Percentiles rank a stretch among this genome's conserved stretches.
These are phyloP conservation scores for Erigeron canadensis DNA, from an alignment of 129 eudicot genomes.

Conservation along the genomic window DNA sequence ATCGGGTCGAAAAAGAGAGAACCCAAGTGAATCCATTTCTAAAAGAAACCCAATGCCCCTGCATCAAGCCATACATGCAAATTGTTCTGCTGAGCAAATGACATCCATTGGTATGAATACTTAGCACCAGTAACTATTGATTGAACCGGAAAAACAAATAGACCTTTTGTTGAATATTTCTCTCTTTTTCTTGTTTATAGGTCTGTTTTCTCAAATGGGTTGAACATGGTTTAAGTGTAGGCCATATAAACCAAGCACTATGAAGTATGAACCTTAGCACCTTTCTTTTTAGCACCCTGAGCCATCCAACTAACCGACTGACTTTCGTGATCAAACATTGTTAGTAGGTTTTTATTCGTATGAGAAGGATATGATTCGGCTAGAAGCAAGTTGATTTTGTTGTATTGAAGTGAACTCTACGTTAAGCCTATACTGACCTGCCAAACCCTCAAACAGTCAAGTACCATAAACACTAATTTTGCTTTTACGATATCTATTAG, in stretches of 20 bases:
- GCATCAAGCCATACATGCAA: slow-evolving; percentile 99
- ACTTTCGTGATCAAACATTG: slow-evolving; percentile 98
- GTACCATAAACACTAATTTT: too few relatives aligned
- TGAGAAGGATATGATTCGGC: slow-evolving; percentile 90
- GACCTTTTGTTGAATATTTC: slow-evolving; percentile 76
- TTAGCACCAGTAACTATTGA: slow-evolving; percentile 90
- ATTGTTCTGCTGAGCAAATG: slow-evolving; percentile 89
- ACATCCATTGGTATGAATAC: slow-evolving; percentile 97
- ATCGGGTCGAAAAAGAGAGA: slow-evolving; percentile 88
- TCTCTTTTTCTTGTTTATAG: slow-evolving; percentile 67
- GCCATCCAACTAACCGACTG: slow-evolving; percentile 95
- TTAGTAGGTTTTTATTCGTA: slow-evolving; percentile 64
- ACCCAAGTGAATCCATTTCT: slow-evolving; percentile 95
- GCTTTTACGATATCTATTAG: too few relatives aligned
- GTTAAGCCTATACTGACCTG: too few relatives aligned
- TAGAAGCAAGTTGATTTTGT: slow-evolving; percentile 28
- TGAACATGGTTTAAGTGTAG: slow-evolving; percentile 88
- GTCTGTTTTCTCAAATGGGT: slow-evolving; percentile 83
- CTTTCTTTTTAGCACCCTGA: slow-evolving; percentile 78
- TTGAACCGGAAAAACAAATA: slow-evolving; percentile 93
- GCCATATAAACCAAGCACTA: slow-evolving; percentile 97
- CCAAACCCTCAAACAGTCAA: too few relatives aligned
- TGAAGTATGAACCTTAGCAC: slow-evolving; percentile 79
- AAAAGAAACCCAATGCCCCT: slow-evolving; percentile 89
- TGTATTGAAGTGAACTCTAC: too few relatives aligned